Evolutionary conservation across 1,284 basidiomycete genomes (phyloP).

Genomic region (Porphyrellus sp.): DNA sequence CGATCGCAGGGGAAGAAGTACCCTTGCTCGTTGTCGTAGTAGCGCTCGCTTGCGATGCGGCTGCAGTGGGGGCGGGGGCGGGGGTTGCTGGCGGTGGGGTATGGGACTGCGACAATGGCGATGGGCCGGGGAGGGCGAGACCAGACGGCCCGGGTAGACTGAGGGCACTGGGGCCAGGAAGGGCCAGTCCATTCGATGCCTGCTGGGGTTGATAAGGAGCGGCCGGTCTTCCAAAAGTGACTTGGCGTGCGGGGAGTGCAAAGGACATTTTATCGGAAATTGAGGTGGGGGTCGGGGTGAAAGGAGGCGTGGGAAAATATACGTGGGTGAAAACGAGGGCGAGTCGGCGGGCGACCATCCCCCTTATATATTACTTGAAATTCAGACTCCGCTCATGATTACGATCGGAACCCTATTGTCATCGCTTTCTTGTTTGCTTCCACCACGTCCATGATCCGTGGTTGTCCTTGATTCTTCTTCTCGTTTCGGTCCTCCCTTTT

Average conservation of each 20-base stretch:
- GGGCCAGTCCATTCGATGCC: conserved; percentile 44
- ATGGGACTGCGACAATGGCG: conserved; percentile 35
- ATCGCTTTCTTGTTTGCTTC: conserved; percentile 24
- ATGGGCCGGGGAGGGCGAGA: conserved; percentile 44
- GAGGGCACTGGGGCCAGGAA: conserved; percentile 51
- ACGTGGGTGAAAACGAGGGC: conserved; percentile 27
- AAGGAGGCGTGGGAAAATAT: conserved; percentile 32
- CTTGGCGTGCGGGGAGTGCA: conserved; percentile 70
- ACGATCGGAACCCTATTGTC: conserved; percentile 12
- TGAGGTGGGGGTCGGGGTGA: conserved; percentile 21
- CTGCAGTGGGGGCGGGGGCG: conserved; percentile 25
- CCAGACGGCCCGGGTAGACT: conserved; percentile 40
- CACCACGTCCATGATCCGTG: conserved; percentile 28
- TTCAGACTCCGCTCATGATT: conserved; percentile 34
- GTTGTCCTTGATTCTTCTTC: not conserved
- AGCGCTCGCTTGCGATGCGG: conserved; percentile 30
- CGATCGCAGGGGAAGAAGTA: conserved; percentile 33
- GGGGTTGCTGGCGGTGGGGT: conserved; percentile 34
- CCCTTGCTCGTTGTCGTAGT: conserved; percentile 29
- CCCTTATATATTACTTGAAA: conserved; percentile 29
- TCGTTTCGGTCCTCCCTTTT: not conserved
- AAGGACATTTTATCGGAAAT: conserved; percentile 54
- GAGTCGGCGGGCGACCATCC: conserved; percentile 7
- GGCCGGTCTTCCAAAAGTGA: conserved; percentile 68
- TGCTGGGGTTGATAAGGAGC: conserved; percentile 45